These are phyloP conservation scores for Aureobasidium namibiae DNA, from an alignment of 2,329 filamentous ascomycete genomes.

Conservation along the genomic window DNA sequence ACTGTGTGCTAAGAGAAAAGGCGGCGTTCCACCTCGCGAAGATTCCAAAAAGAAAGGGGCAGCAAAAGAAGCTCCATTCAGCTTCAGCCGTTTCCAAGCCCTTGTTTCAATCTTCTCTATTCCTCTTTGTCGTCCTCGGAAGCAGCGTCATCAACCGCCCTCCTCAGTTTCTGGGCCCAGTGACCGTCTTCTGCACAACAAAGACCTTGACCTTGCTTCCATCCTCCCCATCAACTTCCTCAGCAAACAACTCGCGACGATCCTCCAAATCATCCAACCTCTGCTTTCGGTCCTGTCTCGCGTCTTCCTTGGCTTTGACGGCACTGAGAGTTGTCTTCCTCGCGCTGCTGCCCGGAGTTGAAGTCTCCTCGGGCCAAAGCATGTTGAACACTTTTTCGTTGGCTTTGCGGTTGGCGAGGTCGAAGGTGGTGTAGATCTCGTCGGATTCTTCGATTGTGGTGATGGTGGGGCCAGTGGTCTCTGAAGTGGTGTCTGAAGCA, in stretches of 20 bases:
- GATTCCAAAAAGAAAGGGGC: too few relatives aligned
- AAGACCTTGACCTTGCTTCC: neutral
- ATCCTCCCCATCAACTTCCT: neutral
- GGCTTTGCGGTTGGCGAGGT: constrained; percentile 5
- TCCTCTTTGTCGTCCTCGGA: too few relatives aligned
- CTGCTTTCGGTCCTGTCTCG: neutral
- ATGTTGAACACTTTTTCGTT: neutral
- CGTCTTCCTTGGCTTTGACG: neutral
- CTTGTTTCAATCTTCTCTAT: neutral
- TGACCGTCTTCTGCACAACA: neutral
- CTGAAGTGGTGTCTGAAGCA: neutral
- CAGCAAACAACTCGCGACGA: neutral
- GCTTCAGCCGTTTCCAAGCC: too few relatives aligned
- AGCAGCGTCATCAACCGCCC: too few relatives aligned
- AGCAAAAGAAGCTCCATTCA: too few relatives aligned
- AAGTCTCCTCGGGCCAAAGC: neutral
- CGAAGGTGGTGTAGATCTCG: constrained; percentile 8
- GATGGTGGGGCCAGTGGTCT: neutral
- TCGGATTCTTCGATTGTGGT: neutral
- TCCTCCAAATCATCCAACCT: neutral
- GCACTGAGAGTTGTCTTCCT: neutral
- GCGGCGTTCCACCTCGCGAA: too few relatives aligned
- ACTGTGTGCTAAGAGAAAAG: too few relatives aligned
- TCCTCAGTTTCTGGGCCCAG: constrained; percentile 11
- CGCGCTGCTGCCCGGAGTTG: too few relatives aligned